Evolutionary conservation across 106 monocot genomes (phyloP).

Genomic region (Gastrodia elata): DNA sequence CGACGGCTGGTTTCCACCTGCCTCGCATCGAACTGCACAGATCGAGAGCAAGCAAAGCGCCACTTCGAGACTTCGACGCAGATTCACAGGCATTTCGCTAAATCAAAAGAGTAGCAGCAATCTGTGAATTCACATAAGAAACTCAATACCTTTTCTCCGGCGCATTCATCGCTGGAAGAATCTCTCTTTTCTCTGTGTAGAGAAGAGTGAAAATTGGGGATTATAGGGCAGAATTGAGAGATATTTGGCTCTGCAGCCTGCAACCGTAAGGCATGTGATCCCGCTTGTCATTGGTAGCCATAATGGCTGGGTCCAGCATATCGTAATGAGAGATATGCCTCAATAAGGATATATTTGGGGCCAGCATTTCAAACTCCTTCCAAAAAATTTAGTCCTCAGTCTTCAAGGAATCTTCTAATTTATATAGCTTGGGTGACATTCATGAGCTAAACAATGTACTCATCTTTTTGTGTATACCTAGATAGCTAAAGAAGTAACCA

Average conservation of each 20-base stretch:
- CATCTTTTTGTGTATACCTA: no score
- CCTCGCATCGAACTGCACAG: neutral
- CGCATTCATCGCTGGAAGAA: neutral
- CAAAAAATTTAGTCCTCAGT: no score
- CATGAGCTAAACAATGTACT: no score
- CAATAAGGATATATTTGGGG: no score
- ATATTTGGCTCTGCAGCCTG: neutral
- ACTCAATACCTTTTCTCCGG: neutral
- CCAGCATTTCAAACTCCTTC: no score
- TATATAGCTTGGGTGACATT: no score
- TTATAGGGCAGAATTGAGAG: neutral
- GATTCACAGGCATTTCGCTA: neutral
- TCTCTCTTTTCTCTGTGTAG: neutral
- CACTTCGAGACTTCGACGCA: neutral
- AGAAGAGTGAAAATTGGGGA: neutral
- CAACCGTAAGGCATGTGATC: neutral
- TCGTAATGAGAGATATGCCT: no score
- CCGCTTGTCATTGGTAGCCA: neutral
- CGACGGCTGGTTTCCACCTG: neutral
- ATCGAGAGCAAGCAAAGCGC: conserved; percentile 1
- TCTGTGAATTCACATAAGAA: neutral
- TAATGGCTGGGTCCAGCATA: neutral
- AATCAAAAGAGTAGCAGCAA: no score
- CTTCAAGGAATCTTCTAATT: no score
- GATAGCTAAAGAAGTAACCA: no score